Evolutionary conservation across 805 yeast species (phyloP).

Genomic region (Cyberlindnera mrakii): DNA sequence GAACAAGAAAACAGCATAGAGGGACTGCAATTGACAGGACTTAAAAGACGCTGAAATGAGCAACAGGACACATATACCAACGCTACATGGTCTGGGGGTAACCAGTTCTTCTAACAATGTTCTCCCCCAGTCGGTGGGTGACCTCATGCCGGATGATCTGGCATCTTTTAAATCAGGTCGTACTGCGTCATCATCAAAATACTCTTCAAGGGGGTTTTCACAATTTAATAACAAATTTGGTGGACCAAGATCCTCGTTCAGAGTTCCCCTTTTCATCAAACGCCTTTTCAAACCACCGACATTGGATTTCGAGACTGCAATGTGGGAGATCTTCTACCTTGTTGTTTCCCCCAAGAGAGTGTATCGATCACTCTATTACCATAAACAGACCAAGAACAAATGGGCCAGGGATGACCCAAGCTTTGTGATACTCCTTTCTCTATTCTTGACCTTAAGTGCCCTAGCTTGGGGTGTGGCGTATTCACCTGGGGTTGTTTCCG

Average conservation of each 20-base stretch:
- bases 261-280: constrained; percentile 30
- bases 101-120: constrained; percentile 2
- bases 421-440: constrained; percentile 67
- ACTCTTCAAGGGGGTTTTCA: constrained; percentile 5
- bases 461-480: constrained; percentile 88
- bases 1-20: no score
- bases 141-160: constrained; percentile 17
- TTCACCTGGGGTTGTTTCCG: constrained; percentile 54
- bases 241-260: constrained; percentile 8
- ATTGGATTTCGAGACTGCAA: constrained; percentile 85
- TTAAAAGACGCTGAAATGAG: not conserved
- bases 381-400: constrained; percentile 68
- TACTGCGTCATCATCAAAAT: constrained; percentile 7
- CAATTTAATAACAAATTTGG: not conserved
- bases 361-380: constrained; percentile 74
- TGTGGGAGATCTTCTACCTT: constrained; percentile 81
- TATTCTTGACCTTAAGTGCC: constrained; percentile 65
- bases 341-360: constrained; percentile 74
- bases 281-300: constrained; percentile 69
- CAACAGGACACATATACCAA: not conserved
- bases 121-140: constrained; percentile 15
- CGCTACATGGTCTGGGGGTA: not conserved
- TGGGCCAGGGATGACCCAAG: constrained; percentile 94
- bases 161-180: constrained; percentile 21
- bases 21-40: no score